Evolutionary conservation across 257 asterid genomes (phyloP).

Genomic region (Capsicum rhomboideum): DNA sequence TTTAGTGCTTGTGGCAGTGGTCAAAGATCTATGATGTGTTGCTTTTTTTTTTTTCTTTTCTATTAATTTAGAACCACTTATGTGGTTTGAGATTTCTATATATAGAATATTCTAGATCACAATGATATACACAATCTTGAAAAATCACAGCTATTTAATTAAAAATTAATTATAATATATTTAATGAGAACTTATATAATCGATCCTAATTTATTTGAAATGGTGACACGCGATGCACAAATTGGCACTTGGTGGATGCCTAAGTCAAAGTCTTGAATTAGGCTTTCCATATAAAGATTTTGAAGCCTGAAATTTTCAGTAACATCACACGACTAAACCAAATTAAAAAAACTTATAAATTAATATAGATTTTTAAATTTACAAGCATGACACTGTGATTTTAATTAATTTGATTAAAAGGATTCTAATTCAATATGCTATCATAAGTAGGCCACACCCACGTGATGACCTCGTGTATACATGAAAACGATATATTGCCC

Average conservation of each 20-base stretch:
- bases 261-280: background rate
- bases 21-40: background rate
- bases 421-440: background rate
- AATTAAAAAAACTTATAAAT: background rate
- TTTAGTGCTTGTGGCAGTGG: background rate
- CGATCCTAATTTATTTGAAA: background rate
- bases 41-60: background rate
- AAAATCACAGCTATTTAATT: background rate
- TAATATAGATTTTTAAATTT: background rate
- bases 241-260: background rate
- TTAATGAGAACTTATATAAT: background rate
- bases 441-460: slow-evolving; percentile 42
- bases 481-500: slow-evolving; percentile 46
- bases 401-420: background rate
- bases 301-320: background rate
- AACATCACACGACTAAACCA: background rate
- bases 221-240: too few relatives aligned
- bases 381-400: background rate
- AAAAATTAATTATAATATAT: background rate
- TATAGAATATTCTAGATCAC: background rate
- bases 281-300: background rate
- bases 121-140: background rate
- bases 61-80: background rate
- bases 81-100: background rate
- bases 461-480: slow-evolving; percentile 24